phyloP scores from a whole-genome alignment of 495 filamentous ascomycete genomes.

The Tuber microsphaerosporum region DNA sequence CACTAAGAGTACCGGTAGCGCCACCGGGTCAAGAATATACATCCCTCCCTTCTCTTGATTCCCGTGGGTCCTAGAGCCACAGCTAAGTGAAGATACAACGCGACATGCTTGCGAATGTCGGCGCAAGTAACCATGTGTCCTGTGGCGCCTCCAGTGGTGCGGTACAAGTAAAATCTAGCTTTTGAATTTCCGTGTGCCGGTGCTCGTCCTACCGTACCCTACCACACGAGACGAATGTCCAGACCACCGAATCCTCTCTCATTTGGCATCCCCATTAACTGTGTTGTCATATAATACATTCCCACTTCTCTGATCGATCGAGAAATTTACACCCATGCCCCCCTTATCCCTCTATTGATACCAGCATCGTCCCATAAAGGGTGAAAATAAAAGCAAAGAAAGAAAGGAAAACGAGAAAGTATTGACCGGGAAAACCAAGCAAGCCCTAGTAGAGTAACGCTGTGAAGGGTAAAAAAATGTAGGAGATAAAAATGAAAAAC shows the following conservation, averaged over 20 bases:
- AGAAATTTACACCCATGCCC: background rate
- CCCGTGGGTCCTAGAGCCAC: too few species aligned
- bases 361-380: background rate
- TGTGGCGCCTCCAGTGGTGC: too few species aligned
- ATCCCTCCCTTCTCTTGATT: too few species aligned
- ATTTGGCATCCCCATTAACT: background rate
- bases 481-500: background rate
- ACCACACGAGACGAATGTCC: background rate
- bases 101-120: too few species aligned
- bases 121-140: too few species aligned
- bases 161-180: too few species aligned
- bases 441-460: background rate
- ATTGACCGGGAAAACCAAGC: background rate
- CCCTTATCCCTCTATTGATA: background rate
- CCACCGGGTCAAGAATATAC: too few species aligned
- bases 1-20: too few species aligned
- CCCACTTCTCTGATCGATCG: background rate
- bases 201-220: too few species aligned
- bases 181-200: too few species aligned
- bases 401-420: slow-evolving; percentile 7
- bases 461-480: slow-evolving; percentile 1
- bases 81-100: too few species aligned
- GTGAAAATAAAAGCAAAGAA: slow-evolving; percentile 7
- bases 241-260: background rate
- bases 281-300: background rate